Evolutionary conservation across 208 protist genomes (phyloP), one percentile per base, ranked within the genome.

Genomic region (Dictyostelium gargantuum): DNA sequence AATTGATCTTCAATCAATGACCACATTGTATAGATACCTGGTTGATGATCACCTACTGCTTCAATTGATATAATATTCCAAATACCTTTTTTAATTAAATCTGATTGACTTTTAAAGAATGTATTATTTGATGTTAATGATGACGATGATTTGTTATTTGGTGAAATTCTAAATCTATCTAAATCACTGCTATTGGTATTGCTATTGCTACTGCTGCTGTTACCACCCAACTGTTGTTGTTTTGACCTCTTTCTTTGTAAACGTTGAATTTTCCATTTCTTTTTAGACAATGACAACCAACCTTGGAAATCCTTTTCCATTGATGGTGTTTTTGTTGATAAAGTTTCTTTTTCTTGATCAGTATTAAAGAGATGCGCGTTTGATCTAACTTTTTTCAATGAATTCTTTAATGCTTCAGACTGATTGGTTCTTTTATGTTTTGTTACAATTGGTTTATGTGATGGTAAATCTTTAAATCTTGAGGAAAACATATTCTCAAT

Each of bases 401-500:
- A 40, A 38, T 48, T n/a, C 29, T 73, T 15, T 23, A 3, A 26
- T 3, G 11, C 1, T 21, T 15, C 6, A 9, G 5, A 1, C 29
- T 66, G 46, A 10, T 61, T 46, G 1, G 9, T 44, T 61, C 38
- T n/a, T 29, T 75, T 89, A 52, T 70, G 52, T 52, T 86, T 86
- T 21, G 81, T 86, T 19, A 86, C 72, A 8, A 52, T 77, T 42
- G 81, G 81, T 26, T n/a, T 9, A 42, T 26, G 19, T 32, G 10
- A 2, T 15, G 63, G 21, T 46, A n/a, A 29, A 72, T 48, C 56
- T 76, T 86, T 48, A 74, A 66, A 74, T 38, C 75, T 66, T 40
- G 70, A 42, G 9, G 32, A 29, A 68, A 94, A 74, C n/a, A 81
- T 48, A 74, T 96, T 93, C 58, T 96, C 94, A 72, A 95, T 92